Evolutionary conservation across 441 rosid species (phyloP).

Genomic region (Omphalea diandra): DNA sequence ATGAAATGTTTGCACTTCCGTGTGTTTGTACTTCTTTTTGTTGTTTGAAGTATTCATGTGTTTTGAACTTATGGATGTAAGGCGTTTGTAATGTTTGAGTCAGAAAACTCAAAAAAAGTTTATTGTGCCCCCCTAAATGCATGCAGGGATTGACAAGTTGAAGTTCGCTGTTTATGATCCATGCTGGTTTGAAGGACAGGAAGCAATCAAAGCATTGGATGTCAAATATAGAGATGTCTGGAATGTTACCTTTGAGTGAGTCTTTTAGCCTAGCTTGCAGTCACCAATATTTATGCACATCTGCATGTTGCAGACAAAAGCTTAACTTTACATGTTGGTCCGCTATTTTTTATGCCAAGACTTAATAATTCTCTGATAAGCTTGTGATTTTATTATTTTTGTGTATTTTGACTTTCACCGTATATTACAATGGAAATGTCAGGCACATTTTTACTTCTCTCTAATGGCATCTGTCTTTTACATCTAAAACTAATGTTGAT

Average conservation of each 20-base stretch:
- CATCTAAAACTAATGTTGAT: not conserved
- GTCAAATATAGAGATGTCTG: constrained; percentile 52
- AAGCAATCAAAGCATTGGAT: constrained; percentile 54
- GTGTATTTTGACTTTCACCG: not conserved
- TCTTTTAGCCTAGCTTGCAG: constrained; percentile 13
- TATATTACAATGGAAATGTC: not conserved
- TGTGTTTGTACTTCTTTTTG: too few relatives aligned
- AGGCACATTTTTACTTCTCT: not conserved
- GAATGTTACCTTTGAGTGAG: constrained; percentile 49
- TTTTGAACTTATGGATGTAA: too few relatives aligned
- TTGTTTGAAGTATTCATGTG: too few relatives aligned
- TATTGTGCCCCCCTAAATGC: too few relatives aligned
- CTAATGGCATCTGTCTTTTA: not conserved
- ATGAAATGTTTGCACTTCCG: too few relatives aligned
- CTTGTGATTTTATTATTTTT: constrained; percentile 3
- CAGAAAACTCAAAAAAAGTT: too few relatives aligned
- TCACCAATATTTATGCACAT: not conserved
- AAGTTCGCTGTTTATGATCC: constrained; percentile 52
- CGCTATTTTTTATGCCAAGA: not conserved
- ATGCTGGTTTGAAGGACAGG: constrained; percentile 46
- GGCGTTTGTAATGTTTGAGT: too few relatives aligned
- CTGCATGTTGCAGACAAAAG: not conserved
- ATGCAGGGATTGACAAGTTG: constrained; percentile 48
- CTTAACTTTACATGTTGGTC: not conserved
- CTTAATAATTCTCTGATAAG: not conserved